These are phyloP conservation scores for Mycotypha africana DNA, from an alignment of 371 early-diverging fungal genomes.

Conservation along the genomic window DNA sequence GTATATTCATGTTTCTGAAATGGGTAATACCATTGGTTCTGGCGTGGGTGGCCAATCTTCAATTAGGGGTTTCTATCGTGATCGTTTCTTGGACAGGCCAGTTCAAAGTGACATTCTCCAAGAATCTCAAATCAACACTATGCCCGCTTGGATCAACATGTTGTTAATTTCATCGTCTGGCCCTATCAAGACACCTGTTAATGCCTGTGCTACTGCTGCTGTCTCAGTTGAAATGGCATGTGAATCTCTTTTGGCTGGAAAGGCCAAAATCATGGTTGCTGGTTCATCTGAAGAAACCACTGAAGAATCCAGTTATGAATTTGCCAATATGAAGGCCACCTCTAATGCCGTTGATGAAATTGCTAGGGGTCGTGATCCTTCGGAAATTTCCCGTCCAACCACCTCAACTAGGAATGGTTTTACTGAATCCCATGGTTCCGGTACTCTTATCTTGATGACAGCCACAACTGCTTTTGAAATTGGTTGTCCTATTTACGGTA, in stretches of 20 bases:
- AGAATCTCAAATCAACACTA: slow-evolving; percentile 95
- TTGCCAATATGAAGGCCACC: slow-evolving; percentile 97
- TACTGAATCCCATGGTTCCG: slow-evolving; percentile 95
- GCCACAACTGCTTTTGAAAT: slow-evolving; percentile 89
- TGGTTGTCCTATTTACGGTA: slow-evolving; percentile 93
- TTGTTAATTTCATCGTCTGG: slow-evolving; percentile 91
- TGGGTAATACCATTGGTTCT: slow-evolving; percentile 89
- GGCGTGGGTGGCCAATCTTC: slow-evolving; percentile 85
- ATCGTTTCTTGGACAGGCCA: slow-evolving; percentile 77
- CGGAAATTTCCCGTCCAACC: slow-evolving; percentile 91
- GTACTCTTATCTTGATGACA: slow-evolving; percentile 88
- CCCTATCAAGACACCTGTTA: slow-evolving; percentile 95
- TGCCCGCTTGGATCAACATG: slow-evolving; percentile 97
- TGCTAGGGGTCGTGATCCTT: slow-evolving; percentile 81
- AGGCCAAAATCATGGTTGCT: slow-evolving; percentile 92
- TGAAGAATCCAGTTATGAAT: slow-evolving; percentile 92
- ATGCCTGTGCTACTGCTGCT: slow-evolving; percentile 93
- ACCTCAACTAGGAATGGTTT: slow-evolving; percentile 92
- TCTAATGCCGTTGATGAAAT: slow-evolving; percentile 82
- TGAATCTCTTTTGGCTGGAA: slow-evolving; percentile 86
- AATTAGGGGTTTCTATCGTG: slow-evolving; percentile 75
- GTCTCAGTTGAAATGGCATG: slow-evolving; percentile 91
- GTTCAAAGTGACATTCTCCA: slow-evolving; percentile 94
- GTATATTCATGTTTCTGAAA: slow-evolving; percentile 92
- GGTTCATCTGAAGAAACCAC: slow-evolving; percentile 94